Percentiles rank a stretch among this genome's conserved stretches.
Conservation (phyloP, 1,139 yeast species). For the Pneumocystis wakefieldiae region DNA sequence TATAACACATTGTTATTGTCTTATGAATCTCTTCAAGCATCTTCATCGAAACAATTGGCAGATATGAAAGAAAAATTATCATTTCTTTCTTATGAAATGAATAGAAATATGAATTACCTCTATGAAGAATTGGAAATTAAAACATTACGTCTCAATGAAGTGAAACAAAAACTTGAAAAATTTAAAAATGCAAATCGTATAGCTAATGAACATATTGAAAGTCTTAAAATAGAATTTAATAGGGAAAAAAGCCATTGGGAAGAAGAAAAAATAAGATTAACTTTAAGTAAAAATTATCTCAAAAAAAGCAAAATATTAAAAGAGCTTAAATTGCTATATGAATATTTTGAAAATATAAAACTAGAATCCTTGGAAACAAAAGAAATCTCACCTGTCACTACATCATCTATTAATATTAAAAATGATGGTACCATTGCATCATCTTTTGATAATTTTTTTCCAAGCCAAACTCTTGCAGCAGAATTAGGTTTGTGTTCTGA, state of each 20-base stretch:
- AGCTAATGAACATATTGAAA: not conserved
- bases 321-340: not conserved
- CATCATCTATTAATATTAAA: not conserved
- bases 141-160: not conserved
- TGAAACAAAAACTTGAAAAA: not conserved
- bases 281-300: not conserved
- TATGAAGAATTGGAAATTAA: not conserved
- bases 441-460: not conserved
- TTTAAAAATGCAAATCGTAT: not conserved
- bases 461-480: not conserved
- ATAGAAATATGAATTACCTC: not conserved
- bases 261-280: not conserved
- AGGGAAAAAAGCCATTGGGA: not conserved
- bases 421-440: not conserved
- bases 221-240: not conserved
- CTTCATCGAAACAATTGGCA: not conserved
- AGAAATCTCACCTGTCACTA: not conserved
- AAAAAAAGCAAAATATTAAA: not conserved
- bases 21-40: not conserved
- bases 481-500: not conserved
- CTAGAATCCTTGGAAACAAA: not conserved
- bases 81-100: not conserved
- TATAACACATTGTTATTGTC: not conserved
- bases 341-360: not conserved
- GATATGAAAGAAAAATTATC: not conserved